These are phyloP conservation scores for Helianthus annuus DNA, from an alignment of 129 eudicot genomes.

Conservation along the genomic window DNA sequence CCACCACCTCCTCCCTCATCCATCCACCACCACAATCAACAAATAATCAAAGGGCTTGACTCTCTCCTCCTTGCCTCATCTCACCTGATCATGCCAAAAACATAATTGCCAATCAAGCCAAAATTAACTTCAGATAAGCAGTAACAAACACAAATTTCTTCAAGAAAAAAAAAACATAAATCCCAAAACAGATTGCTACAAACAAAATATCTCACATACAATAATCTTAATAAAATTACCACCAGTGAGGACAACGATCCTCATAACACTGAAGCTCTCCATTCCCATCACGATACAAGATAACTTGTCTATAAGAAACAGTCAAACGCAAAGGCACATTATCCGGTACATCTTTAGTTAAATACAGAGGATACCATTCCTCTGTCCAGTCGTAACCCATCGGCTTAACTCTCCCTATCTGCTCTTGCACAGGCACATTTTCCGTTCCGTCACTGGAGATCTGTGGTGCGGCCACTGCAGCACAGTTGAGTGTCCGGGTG, in stretches of 20 bases:
- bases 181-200: too few relatives aligned
- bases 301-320: constrained; percentile 82
- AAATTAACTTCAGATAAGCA: too few relatives aligned
- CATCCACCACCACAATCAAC: too few relatives aligned
- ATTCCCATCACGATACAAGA: constrained; percentile 62
- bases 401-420: constrained; percentile 39
- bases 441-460: constrained; percentile 18
- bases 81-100: too few relatives aligned
- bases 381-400: constrained; percentile 87
- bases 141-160: too few relatives aligned
- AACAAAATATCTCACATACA: too few relatives aligned
- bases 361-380: constrained; percentile 91
- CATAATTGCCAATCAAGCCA: too few relatives aligned
- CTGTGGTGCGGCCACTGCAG: constrained; percentile 19
- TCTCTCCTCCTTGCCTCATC: too few relatives aligned
- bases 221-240: too few relatives aligned
- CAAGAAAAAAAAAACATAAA: too few relatives aligned
- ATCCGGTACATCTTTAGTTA: constrained; percentile 66
- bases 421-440: constrained; percentile 35
- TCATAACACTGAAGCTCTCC: constrained; percentile 70
- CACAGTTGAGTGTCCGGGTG: constrained; percentile 10
- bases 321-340: constrained; percentile 94
- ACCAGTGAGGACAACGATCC: constrained; percentile 92
- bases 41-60: too few relatives aligned
- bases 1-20: too few relatives aligned